Percentiles rank a stretch among this genome's conserved stretches.
Evolutionary conservation across 2,329 filamentous ascomycete genomes (phyloP).

Genomic region (Nothophaeocryptopus gaeumannii): DNA sequence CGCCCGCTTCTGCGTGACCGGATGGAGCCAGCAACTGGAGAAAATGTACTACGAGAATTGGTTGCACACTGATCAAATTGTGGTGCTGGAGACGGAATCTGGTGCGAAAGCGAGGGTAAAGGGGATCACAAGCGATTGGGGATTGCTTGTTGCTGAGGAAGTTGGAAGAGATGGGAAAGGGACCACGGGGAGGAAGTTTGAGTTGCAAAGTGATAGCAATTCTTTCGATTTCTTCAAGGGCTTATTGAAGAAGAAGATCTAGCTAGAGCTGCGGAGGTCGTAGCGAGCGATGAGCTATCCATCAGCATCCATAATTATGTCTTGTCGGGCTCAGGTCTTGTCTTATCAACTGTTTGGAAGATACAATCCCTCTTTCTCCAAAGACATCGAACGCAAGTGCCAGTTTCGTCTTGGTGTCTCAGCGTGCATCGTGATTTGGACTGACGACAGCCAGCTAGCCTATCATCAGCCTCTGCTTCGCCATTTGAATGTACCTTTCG

Average conservation of each 20-base stretch:
- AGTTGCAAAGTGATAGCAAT: constrained; percentile 92
- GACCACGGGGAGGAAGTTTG: constrained; percentile 73
- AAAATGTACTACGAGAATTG: constrained; percentile 75
- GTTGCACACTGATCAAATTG: constrained; percentile 70
- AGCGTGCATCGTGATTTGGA: neutral
- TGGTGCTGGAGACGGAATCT: constrained; percentile 76
- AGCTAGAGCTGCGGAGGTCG: constrained; percentile 34
- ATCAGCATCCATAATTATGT: no score
- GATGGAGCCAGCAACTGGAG: constrained; percentile 73
- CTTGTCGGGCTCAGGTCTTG: no score
- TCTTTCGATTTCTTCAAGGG: constrained; percentile 98
- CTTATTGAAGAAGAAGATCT: constrained; percentile 75
- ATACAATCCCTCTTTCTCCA: neutral
- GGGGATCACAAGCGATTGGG: constrained; percentile 91
- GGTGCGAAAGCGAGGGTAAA: constrained; percentile 72
- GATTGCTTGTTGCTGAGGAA: constrained; percentile 81
- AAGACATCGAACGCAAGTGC: neutral
- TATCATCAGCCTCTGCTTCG: neutral
- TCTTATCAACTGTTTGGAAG: neutral
- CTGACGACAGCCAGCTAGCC: neutral
- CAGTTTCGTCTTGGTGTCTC: neutral
- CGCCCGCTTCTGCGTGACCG: constrained; percentile 66
- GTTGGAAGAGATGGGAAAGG: constrained; percentile 65
- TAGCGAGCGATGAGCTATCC: no score
- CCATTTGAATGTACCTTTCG: neutral